These are phyloP conservation scores for Phytophthora cajani DNA, from an alignment of 352 stramenopile species.

Conservation along the genomic window DNA sequence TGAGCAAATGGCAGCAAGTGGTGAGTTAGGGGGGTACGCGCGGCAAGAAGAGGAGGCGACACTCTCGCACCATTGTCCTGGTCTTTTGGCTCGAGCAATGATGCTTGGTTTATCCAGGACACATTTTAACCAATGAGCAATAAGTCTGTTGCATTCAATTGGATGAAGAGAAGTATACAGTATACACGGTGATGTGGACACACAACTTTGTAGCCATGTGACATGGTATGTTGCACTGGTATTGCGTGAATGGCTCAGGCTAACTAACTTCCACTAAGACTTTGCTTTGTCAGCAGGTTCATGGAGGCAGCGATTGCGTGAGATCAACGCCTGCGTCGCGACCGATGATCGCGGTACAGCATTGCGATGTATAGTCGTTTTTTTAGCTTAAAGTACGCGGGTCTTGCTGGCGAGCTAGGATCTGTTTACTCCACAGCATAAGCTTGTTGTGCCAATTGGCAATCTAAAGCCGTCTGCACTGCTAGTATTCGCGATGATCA, in stretches of 20 bases:
- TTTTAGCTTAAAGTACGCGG: background rate
- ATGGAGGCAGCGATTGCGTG: constrained; percentile 5
- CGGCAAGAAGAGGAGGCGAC: constrained; percentile 2
- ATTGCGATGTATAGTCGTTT: background rate
- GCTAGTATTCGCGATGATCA: constrained; percentile 5
- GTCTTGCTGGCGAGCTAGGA: background rate
- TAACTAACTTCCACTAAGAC: background rate
- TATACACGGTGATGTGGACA: background rate
- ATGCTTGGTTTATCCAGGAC: background rate
- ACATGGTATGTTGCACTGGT: background rate
- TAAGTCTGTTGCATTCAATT: background rate
- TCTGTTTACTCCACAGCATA: background rate
- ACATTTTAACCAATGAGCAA: constrained; percentile 8
- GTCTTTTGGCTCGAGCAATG: constrained; percentile 12
- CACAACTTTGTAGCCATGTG: background rate
- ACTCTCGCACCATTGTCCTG: constrained; percentile 28
- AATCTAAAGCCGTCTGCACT: background rate
- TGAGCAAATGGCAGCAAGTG: background rate
- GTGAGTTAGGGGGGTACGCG: constrained; percentile 4
- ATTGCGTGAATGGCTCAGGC: constrained; percentile 6
- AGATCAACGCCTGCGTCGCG: constrained; percentile 2
- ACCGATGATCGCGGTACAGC: constrained; percentile 1
- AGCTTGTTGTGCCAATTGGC: background rate
- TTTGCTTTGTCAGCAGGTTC: background rate
- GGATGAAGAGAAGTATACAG: background rate